These are phyloP conservation scores for Scytalidium sp. DNA, from an alignment of 2,329 filamentous ascomycete genomes.

Conservation along the genomic window DNA sequence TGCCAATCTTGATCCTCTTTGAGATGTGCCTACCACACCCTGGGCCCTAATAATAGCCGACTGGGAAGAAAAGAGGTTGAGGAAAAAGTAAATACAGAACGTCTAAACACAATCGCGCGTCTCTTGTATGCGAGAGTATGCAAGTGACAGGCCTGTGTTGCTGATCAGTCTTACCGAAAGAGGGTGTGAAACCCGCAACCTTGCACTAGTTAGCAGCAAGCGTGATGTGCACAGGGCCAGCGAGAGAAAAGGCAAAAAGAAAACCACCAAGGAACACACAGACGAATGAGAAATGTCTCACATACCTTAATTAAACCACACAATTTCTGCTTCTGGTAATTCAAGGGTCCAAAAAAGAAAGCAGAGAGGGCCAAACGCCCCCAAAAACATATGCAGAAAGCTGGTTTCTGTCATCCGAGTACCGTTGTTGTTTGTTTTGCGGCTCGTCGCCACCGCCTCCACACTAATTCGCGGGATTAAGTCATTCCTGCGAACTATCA, in stretches of 20 bases:
- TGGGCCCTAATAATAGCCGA: too few species aligned
- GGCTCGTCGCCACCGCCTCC: not conserved
- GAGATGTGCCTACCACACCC: too few species aligned
- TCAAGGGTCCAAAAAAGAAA: not conserved
- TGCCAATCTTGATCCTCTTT: too few species aligned
- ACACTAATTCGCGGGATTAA: not conserved
- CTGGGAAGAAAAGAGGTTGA: too few species aligned
- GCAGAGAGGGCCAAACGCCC: not conserved
- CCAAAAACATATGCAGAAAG: not conserved
- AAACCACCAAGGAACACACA: not conserved
- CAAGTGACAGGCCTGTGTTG: too few species aligned
- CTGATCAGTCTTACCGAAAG: too few species aligned
- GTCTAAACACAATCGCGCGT: too few species aligned
- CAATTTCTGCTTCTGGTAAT: not conserved
- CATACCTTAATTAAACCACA: not conserved
- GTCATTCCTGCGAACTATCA: not conserved
- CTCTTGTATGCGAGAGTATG: too few species aligned
- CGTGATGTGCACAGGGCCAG: not conserved
- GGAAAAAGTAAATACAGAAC: too few species aligned
- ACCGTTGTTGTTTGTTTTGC: not conserved
- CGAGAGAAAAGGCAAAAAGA: not conserved
- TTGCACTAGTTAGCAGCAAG: too few species aligned
- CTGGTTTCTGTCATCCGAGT: not conserved
- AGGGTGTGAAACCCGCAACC: too few species aligned
- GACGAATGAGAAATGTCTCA: not conserved